These are phyloP conservation scores for Phaffomyces opuntiae DNA, from an alignment of 805 yeast genomes.

Conservation along the genomic window DNA sequence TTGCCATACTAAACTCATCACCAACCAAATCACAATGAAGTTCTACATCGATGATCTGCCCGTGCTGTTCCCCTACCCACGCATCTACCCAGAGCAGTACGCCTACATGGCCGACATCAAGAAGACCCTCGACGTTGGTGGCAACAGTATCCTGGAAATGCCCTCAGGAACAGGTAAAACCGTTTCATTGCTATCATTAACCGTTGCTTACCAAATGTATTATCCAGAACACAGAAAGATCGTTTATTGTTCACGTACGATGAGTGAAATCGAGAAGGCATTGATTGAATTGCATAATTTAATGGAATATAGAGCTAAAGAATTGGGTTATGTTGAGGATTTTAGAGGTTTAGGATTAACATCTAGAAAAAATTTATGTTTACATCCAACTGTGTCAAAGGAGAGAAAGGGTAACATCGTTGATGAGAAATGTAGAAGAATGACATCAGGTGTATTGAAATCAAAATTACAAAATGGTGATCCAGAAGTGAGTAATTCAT, in stretches of 20 bases:
- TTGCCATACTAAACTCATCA: not conserved
- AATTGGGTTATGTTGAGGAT: slow-evolving; percentile 81
- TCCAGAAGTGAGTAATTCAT: slow-evolving; percentile 43
- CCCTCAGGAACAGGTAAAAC: slow-evolving; percentile 99
- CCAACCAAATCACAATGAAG: slow-evolving; percentile 15
- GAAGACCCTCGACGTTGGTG: slow-evolving; percentile 90
- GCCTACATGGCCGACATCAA: slow-evolving; percentile 96
- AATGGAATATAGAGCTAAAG: slow-evolving; percentile 81
- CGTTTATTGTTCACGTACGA: slow-evolving; percentile 97
- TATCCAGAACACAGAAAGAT: slow-evolving; percentile 93
- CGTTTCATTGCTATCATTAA: slow-evolving; percentile 79
- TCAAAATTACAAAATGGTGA: slow-evolving; percentile 44
- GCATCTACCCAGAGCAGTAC: slow-evolving; percentile 96
- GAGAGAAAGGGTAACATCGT: slow-evolving; percentile 90
- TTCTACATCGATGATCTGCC: slow-evolving; percentile 95
- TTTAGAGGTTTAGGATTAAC: slow-evolving; percentile 93
- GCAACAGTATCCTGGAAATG: slow-evolving; percentile 95
- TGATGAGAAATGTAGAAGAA: slow-evolving; percentile 91
- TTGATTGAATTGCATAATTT: slow-evolving; percentile 80
- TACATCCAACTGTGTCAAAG: slow-evolving; percentile 80
- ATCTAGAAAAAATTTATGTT: slow-evolving; percentile 87
- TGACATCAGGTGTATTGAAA: slow-evolving; percentile 87
- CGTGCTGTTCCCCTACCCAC: slow-evolving; percentile 91
- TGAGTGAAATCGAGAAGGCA: slow-evolving; percentile 98
- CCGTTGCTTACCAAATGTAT: slow-evolving; percentile 91